Conservation (phyloP, 2,329 filamentous ascomycete species). For the Sordariomycetes sp. region DNA sequence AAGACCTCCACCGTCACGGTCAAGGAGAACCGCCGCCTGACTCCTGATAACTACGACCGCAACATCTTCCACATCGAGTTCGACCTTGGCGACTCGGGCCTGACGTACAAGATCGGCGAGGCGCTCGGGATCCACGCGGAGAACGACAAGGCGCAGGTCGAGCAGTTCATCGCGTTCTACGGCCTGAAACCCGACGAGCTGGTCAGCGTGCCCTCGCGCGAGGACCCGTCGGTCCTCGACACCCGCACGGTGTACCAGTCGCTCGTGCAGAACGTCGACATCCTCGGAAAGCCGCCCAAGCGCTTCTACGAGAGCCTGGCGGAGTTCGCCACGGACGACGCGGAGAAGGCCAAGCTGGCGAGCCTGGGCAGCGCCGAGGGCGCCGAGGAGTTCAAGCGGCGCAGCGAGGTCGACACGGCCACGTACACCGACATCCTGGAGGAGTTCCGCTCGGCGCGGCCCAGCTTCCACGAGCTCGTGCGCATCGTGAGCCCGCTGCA, state of each 20-base stretch:
- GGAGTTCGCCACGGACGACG: constrained; percentile 72
- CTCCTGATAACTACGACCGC: constrained; percentile 79
- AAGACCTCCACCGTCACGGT: constrained; percentile 84
- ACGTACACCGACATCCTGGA: constrained; percentile 86
- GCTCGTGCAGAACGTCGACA: constrained; percentile 84
- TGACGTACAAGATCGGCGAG: constrained; percentile 95
- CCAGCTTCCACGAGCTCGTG: constrained; percentile 77
- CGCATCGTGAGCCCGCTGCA: constrained; percentile 87
- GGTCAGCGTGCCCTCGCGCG: constrained; percentile 83
- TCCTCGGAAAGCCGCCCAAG: constrained; percentile 94
- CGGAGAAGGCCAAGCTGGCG: constrained; percentile 71
- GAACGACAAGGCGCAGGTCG: constrained; percentile 71
- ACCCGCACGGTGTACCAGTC: constrained; percentile 90
- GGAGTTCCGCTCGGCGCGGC: constrained; percentile 83
- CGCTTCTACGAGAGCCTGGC: constrained; percentile 91
- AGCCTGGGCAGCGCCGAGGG: constrained; percentile 69
- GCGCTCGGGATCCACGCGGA: constrained; percentile 93
- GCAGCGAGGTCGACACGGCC: constrained; percentile 79
- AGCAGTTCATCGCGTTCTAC: constrained; percentile 83
- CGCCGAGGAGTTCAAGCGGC: constrained; percentile 82
- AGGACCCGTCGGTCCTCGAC: constrained; percentile 64
- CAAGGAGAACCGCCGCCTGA: constrained; percentile 91
- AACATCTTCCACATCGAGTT: constrained; percentile 99
- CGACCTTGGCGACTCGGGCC: constrained; percentile 79
- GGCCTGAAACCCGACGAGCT: constrained; percentile 72